Base-by-base conservation (phyloP, 1,284 basidiomycete species). In the Leccinum ponderosum region DNA sequence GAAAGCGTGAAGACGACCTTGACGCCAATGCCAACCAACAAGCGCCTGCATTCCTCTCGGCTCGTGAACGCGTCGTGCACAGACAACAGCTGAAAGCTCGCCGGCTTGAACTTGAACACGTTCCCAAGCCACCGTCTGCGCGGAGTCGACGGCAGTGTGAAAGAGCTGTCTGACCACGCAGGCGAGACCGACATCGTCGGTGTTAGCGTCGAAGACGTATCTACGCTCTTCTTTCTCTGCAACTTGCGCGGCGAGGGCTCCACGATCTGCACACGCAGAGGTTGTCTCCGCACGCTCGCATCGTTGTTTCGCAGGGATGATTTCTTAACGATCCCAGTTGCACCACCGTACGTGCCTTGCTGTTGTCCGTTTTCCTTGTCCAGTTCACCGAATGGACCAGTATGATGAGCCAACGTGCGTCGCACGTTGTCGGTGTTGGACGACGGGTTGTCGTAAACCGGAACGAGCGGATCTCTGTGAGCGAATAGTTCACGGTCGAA, bases 51-150 rank as follows among this genome's bases (percentile, higher is more conserved):
- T 72, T 91, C 90, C 65, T 84, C 84, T 58, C 89, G 80, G 6
- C 93, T 91, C 27, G 82, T 83, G 56, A 85, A 80, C n/a, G 84
- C 79, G 64, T 92, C 87, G 61, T 88, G 81, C 9, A 81, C 78
- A 3, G 93, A 94, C 51, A 86, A 76, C 2, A 94, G 76, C 48
- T 78, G 78, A 73, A 87, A 88, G 14, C 80, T 82, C 15, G 85
- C 80, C 0, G 92, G 87, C 70, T 90, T 93, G 80, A 93, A 90
- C 71, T 87, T 91, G 84, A 98, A 97, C 53, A 97, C 83, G 64
- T 90, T 91, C 57, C 87, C 86, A 66, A 98, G 87, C 96, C 96
- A 98, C 60, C 86, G 87, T 54, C 90, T 86, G 73, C 90, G 91
- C 7, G 84, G 85, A 3, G 81, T 78, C 12, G 81, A 70, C 17